Base-by-base conservation (phyloP, 108 stramenopile genomes). In the Nitzschia sp. region DNA sequence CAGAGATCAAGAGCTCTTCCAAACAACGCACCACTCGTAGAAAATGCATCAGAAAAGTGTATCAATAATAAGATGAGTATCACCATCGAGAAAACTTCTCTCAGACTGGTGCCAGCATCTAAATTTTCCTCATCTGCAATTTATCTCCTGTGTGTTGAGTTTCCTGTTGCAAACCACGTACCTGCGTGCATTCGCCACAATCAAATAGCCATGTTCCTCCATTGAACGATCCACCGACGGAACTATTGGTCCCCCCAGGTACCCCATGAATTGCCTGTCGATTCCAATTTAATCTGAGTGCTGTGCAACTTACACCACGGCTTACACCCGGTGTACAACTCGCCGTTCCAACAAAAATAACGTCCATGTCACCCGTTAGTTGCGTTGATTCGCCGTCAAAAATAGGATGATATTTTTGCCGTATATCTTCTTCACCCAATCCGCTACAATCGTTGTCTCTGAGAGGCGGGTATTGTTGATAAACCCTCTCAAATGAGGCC, bases 151-250 rank as follows among this genome's bases (percentile, higher is more conserved):
- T 13, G 28, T 0, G n/a, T 9, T 28, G 9, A 55, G 2, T 69
- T 22, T 22, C 47, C 25, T 22, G 23, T n/a, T 1, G 16, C 58
- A 33, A 58, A 54, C 41, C 65, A 84, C 85, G 3, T 65, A 93
- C 81, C 85, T 97, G 97, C 11, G 96, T 96, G 25, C 90, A 81
- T 76, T 98, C 97, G 6, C 97, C 97, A 66, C 86, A 89, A 71
- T 98, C 97, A 74, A 98, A 98, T n/a, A 98, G 58, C 94, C 91
- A 96, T 8, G 90, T 89, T 4, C 88, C 87, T 41, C 91, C 87
- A 38, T 16, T 64, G 65, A 53, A 73, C 63, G 61, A 5, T 9
- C 15, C 15, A 13, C 9, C 29, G 13, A 9, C 32, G 27, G 66
- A 4, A 32, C 13, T 32, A 21, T 41, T 64, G 19, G 38, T 26